Base-by-base conservation (phyloP, 257 asterid genomes). In the Solanum acaule region DNA sequence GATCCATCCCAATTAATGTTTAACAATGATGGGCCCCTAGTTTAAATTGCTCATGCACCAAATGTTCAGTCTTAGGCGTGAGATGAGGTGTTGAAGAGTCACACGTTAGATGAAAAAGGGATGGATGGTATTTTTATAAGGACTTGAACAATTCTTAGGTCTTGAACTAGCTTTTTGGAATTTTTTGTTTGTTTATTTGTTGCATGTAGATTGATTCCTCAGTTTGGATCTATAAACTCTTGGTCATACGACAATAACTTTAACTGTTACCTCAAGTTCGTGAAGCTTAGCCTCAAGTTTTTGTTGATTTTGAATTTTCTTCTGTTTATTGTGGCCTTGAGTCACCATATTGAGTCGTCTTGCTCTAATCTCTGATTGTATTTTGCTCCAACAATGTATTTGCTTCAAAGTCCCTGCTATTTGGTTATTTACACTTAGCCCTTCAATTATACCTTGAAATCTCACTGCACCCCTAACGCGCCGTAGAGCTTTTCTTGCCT, bases 211-310 rank as follows among this genome's bases (percentile, higher is more conserved):
- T 72, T 72, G 44, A 34, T 34, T 34, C 6, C 8, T 2, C 14
- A 1, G 1, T 72, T 72, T 34, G 14, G 0, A 72, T 5, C 15
- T 34, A 34, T 33, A 4, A 16, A 34, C 8, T 33, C 44, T 71
- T 71, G 25, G 1, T 71, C 15, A 34, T 72, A 75, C 31, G 18
- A 22, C 2, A 6, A 75, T 11, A 75, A 75, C 31, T 35, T 4
- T 75, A 20, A 35, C 14, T 0, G 1, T 75, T 75, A 93, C 98
- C 98, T 94, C 96, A 59, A 93, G 87, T n/a, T 93, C 95, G 35
- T 95, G 96, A 86, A 95, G 95, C 92, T 93, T 95, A 34, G 98
- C 93, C 13, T 95, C 96, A 10, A 94, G 94, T 89, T 93, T 93
- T 63, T 92, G 85, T 90, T 92, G 95, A 86, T 92, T 94, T 46